Conservation (phyloP, 2,329 filamentous ascomycete genomes). For the Aspergillus fructus region DNA sequence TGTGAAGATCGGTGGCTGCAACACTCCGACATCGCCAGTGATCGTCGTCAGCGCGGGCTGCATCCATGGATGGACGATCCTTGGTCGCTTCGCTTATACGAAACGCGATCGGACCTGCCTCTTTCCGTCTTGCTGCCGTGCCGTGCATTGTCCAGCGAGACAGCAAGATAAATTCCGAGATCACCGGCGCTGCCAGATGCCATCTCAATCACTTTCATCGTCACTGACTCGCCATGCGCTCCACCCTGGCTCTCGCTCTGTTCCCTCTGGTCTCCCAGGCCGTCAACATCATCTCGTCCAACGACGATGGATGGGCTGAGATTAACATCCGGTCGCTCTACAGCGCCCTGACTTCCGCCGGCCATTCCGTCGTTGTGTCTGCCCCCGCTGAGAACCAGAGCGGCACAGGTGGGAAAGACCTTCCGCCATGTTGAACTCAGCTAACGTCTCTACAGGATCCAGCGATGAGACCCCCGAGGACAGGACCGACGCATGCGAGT, state of each 20-base stretch:
- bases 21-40: not conserved
- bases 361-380: constrained; percentile 64
- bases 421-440: not conserved
- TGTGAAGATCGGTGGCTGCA: not conserved
- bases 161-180: constrained; percentile 7
- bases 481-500: constrained; percentile 57
- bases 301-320: constrained; percentile 75
- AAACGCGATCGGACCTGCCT: too few relatives aligned
- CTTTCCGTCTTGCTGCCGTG: not conserved
- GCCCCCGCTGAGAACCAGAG: constrained; percentile 67
- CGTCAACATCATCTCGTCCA: constrained; percentile 62
- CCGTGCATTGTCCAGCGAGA: not conserved
- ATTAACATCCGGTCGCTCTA: constrained; percentile 63
- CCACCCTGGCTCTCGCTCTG: constrained; percentile 19
- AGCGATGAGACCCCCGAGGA: constrained; percentile 48
- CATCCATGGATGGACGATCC: not conserved
- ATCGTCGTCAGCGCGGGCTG: not conserved
- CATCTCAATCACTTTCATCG: not conserved
- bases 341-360: constrained; percentile 53
- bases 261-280: constrained; percentile 25
- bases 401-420: constrained; percentile 50
- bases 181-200: not conserved
- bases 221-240: constrained; percentile 21
- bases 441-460: constrained; percentile 48
- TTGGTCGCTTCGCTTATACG: not conserved